Conservation (phyloP, 108 stramenopile genomes). For the Nitzschia palea region DNA sequence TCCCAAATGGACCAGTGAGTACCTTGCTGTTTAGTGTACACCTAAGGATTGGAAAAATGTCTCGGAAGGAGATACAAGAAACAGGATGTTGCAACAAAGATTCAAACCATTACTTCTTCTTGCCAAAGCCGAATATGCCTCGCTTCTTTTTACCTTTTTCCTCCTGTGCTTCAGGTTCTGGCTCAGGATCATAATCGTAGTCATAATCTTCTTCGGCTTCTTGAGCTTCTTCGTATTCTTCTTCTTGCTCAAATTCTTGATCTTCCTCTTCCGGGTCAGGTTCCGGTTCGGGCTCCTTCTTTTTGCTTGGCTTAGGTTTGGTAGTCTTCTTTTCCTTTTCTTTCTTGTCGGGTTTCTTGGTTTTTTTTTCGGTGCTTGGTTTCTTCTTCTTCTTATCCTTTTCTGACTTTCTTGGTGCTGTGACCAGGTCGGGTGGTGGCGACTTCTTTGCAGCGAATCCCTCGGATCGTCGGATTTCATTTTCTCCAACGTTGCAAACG, state of each 20-base stretch:
- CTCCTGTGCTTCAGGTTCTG: background rate
- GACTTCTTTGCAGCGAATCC: constrained; percentile 36
- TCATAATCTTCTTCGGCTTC: constrained; percentile 16
- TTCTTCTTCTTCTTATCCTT: constrained; percentile 20
- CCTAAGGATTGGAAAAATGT: too few relatives aligned
- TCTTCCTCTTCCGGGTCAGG: constrained; percentile 13
- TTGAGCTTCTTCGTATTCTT: constrained; percentile 1
- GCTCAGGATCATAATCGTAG: constrained; percentile 1
- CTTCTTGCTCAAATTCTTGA: constrained; percentile 3
- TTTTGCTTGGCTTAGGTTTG: constrained; percentile 2
- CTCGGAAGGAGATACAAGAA: too few relatives aligned
- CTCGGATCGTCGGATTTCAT: constrained; percentile 20
- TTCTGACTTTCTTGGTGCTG: background rate
- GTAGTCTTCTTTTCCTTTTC: constrained; percentile 5
- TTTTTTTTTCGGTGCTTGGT: constrained; percentile 9
- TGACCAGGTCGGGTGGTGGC: background rate
- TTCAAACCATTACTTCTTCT: constrained; percentile 26
- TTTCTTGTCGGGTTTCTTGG: background rate
- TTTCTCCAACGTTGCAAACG: constrained; percentile 47
- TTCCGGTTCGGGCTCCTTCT: constrained; percentile 4
- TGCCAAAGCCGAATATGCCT: background rate
- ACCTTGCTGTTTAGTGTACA: too few relatives aligned
- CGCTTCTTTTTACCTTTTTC: constrained; percentile 22
- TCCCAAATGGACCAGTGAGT: too few relatives aligned
- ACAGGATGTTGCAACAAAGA: too few relatives aligned